Evolutionary conservation across 1,139 yeast genomes (phyloP).

Genomic region (Taphrina pruni): DNA sequence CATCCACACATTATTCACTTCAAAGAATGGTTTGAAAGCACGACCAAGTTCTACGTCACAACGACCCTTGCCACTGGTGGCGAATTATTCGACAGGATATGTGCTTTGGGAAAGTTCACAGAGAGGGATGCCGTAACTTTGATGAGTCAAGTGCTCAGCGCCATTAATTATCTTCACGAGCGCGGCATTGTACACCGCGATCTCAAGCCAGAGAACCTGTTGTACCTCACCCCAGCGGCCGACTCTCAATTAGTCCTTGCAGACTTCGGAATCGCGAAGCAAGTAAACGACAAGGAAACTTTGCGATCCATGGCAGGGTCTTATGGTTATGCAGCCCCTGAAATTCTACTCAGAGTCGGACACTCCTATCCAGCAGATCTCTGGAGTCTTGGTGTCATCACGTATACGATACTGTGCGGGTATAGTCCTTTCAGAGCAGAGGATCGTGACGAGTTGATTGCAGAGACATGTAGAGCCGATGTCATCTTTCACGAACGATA

Average conservation of each 20-base stretch:
- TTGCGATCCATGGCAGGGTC: conserved; percentile 77
- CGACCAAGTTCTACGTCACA: conserved; percentile 75
- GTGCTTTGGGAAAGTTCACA: conserved; percentile 76
- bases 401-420: conserved; percentile 88
- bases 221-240: conserved; percentile 63
- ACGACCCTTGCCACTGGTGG: conserved; percentile 80
- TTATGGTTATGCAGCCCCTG: conserved; percentile 94
- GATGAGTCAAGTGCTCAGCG: conserved; percentile 71
- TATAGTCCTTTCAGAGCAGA: conserved; percentile 91
- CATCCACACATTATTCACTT: conserved; percentile 86
- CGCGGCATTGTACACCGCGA: conserved; percentile 84
- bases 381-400: conserved; percentile 90
- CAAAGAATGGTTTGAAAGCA: conserved; percentile 86
- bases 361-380: conserved; percentile 93
- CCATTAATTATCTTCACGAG: conserved; percentile 73
- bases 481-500: conserved; percentile 78
- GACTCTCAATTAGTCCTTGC: conserved; percentile 80
- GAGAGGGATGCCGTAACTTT: conserved; percentile 81
- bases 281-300: conserved; percentile 56
- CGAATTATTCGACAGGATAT: conserved; percentile 83
- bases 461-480: conserved; percentile 42
- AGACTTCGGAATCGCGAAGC: conserved; percentile 92
- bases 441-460: conserved; percentile 63
- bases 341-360: conserved; percentile 74
- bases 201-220: conserved; percentile 85